phyloP scores from a whole-genome alignment of 139 green algal species.

The Chlorella sp. region DNA sequence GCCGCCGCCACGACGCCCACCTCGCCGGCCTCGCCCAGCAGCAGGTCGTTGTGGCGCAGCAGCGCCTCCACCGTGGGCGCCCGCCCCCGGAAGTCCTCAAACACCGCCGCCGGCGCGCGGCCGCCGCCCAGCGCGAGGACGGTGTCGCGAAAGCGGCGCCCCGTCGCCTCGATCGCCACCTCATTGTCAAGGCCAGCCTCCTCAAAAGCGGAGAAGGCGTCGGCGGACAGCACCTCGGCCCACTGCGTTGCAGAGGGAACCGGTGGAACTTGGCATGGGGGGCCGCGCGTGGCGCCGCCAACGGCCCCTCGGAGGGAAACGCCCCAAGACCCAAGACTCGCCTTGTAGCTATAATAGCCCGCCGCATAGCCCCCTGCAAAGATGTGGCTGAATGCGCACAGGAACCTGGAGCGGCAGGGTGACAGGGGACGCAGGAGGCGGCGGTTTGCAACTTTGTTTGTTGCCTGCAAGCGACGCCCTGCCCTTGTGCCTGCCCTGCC shows the following conservation, averaged over 20 bases:
- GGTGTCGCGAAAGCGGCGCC: conserved; percentile 83
- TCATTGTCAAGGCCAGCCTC: conserved; percentile 91
- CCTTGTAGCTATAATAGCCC: conserved; percentile 67
- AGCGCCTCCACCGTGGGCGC: conserved; percentile 85
- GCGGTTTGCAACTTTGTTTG: not conserved
- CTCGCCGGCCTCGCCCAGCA: too few species aligned
- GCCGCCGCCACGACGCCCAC: too few species aligned
- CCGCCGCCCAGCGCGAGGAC: conserved; percentile 91
- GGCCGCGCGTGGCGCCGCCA: too few species aligned
- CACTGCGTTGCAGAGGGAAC: conserved; percentile 55
- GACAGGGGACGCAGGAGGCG: not conserved
- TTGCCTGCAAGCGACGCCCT: too few species aligned
- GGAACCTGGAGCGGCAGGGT: conserved; percentile 60
- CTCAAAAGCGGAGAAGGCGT: conserved; percentile 96
- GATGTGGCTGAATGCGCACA: conserved; percentile 96
- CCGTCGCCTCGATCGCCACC: conserved; percentile 58
- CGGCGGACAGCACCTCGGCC: conserved; percentile 93
- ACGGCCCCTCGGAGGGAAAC: too few species aligned
- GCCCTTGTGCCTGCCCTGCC: too few species aligned
- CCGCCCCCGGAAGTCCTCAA: conserved; percentile 89
- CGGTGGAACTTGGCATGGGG: too few species aligned
- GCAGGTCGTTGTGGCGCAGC: conserved; percentile 82
- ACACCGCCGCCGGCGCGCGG: conserved; percentile 73
- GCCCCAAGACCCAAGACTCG: too few species aligned
- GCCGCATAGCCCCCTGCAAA: conserved; percentile 93